Conservation (phyloP, 306 rosid species). For the Geum urbanum region DNA sequence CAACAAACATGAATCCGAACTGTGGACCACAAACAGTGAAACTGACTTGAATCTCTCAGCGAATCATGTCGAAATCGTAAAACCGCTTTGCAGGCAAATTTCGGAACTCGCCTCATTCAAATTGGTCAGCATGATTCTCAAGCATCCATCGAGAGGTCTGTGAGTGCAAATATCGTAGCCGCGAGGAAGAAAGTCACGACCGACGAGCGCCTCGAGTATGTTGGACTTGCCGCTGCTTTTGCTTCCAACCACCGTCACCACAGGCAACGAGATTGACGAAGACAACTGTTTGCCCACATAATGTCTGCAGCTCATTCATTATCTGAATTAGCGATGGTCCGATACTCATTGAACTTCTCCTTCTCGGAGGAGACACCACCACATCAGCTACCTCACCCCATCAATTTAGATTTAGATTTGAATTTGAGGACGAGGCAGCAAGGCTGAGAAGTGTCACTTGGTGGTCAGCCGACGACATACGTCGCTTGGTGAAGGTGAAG, state of each 20-base stretch:
- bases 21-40: too few species aligned
- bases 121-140: constrained; percentile 21
- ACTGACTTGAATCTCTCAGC: constrained; percentile 36
- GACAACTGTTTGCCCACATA: constrained; percentile 12
- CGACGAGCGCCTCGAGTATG: constrained; percentile 39
- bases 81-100: constrained; percentile 38
- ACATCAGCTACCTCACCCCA: constrained; percentile 16
- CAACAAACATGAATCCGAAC: too few species aligned
- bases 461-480: too few species aligned
- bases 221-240: constrained; percentile 45
- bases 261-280: constrained; percentile 28
- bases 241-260: constrained; percentile 38
- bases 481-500: too few species aligned
- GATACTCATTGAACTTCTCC: constrained; percentile 13
- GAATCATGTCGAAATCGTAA: constrained; percentile 29
- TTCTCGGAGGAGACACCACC: neutral
- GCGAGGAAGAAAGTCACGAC: constrained; percentile 40
- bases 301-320: constrained; percentile 34
- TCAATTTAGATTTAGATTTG: too few species aligned
- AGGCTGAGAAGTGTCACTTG: too few species aligned
- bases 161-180: constrained; percentile 38
- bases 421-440: too few species aligned
- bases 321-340: constrained; percentile 29
- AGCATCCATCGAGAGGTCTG: constrained; percentile 35
- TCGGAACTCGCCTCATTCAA: constrained; percentile 36